Base-by-base conservation (phyloP, 805 yeast genomes). In the Metschnikowia similis region DNA sequence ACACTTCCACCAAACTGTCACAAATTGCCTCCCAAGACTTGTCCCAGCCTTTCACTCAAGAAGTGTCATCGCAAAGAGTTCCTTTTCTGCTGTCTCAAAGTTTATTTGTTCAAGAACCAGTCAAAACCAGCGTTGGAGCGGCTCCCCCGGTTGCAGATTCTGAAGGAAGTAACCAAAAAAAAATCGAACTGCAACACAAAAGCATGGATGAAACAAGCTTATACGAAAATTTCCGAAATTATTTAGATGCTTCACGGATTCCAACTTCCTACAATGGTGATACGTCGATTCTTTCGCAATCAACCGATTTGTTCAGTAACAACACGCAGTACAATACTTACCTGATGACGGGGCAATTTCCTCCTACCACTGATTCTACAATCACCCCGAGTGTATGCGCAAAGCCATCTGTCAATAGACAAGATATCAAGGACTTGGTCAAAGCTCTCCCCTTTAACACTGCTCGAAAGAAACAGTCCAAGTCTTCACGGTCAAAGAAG, bases 241-340 rank as follows among this genome's bases (percentile, higher is more conserved):
- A 52, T 3, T 37, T 52, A 35, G 41, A 38, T 16, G 50, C 53
- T 14, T 51, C 54, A 9, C 45, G 27, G 14, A 9, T n/a, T 26
- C 43, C 26, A 32, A 16, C 13, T 3, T 9, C 21, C 13, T 29
- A 35, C 13, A 41, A 37, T 21, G 7, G 6, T n/a, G 50, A 48
- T 9, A 13, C 17, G 17, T 52, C 56, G 1, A 41, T 35, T 13
- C 36, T 54, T 10, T 51, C 56, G 6, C 55, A 54, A 40, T 35
- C 50, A 10, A 14, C 28, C 29, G 45, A 41, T 32, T 13, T 47
- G 11, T 48, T 44, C 42, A 30, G 13, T 48, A 35, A 41, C 35
- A 17, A 16, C 41, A 29, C 38, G 41, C 41, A 45, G 31, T 45
- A 43, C 39, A 43, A 34, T 11, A 35, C 39, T 14, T 43, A 32